These are phyloP conservation scores for Malus sieversii DNA, from an alignment of 306 rosid species.

Conservation along the genomic window DNA sequence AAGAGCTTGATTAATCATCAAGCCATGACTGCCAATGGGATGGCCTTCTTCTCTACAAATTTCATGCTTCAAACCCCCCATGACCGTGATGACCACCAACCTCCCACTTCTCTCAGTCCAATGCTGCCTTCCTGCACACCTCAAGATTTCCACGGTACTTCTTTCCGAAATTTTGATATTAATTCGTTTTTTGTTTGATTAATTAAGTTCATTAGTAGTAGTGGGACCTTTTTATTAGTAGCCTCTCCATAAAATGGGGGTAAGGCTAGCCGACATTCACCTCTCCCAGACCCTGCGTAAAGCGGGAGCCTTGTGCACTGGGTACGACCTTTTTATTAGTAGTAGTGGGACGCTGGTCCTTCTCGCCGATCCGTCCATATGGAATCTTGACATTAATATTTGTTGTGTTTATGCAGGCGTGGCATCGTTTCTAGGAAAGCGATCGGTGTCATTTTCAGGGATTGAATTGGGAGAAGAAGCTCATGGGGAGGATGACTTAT, in stretches of 20 bases:
- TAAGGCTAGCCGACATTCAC: no score
- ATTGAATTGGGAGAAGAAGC: constrained; percentile 66
- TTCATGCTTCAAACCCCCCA: constrained; percentile 86
- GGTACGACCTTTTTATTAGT: no score
- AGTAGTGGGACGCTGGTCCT: background rate
- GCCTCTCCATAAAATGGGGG: no score
- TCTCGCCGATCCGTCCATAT: background rate
- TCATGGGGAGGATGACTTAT: constrained; percentile 66
- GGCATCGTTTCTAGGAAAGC: constrained; percentile 67
- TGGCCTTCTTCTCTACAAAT: constrained; percentile 90
- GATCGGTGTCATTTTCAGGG: constrained; percentile 82
- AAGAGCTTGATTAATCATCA: constrained; percentile 7
- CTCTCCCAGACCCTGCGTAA: no score
- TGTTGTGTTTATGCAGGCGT: constrained; percentile 43
- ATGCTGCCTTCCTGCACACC: constrained; percentile 70
- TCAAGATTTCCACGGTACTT: constrained; percentile 74
- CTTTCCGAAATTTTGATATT: background rate
- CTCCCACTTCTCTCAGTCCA: constrained; percentile 65
- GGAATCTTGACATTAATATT: background rate
- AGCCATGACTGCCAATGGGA: constrained; percentile 50
- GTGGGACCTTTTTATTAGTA: no score
- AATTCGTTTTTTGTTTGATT: background rate
- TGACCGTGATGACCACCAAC: constrained; percentile 53
- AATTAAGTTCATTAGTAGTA: background rate
- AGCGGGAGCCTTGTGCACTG: no score